Evolutionary conservation across 2,329 filamentous ascomycete genomes (phyloP), one percentile per base, ranked within the genome.

Genomic region (Neonectria magnoliae): DNA sequence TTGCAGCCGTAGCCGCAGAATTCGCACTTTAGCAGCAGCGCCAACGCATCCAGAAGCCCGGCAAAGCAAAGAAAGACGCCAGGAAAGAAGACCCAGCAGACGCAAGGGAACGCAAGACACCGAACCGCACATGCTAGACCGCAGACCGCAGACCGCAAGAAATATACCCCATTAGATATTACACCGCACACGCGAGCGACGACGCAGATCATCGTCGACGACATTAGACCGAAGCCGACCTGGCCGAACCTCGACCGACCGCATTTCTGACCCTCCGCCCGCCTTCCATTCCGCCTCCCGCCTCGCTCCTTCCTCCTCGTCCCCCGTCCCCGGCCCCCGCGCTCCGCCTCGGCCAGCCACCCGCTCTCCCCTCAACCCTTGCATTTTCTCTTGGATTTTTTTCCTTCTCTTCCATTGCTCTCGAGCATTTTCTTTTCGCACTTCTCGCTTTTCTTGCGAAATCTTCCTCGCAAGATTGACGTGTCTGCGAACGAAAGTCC

Each of bases 271-370:
- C 27, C 7, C 48, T 51, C 48, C 48, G 27, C 27, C 11, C 29
- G 31, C 48, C 27, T 59, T 53, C 27, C 48, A 27, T 56, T 41
- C 38, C 27, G 53, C 53, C 41, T 45, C 33, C 44, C 29, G 29
- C 44, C 44, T 36, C 48, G 29, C 29, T 38, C 42, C 54, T 57
- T 33, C 50, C 29, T 38, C 54, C 44, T 57, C 54, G 54, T 57
- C 42, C 44, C 53, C 55, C 63, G 70, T 70, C 71, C 68, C 55
- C 57, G 60, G 67, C 45, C 57, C 61, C 64, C 69, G 65, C 67
- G 25, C 69, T 64, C 68, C 51, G 59, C 66, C 57, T 65, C 18
- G 38, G 44, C 59, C 42, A 47, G 27, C 45, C 47, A 11, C 31
- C 60, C 42, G 36, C n/a, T 31, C n/a, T 64, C 54, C 60, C 57